Percentiles rank a stretch among this genome's conserved stretches.
phyloP scores from a whole-genome alignment of 2,329 filamentous ascomycete genomes.

The Hymenoscyphus fraxineus region DNA sequence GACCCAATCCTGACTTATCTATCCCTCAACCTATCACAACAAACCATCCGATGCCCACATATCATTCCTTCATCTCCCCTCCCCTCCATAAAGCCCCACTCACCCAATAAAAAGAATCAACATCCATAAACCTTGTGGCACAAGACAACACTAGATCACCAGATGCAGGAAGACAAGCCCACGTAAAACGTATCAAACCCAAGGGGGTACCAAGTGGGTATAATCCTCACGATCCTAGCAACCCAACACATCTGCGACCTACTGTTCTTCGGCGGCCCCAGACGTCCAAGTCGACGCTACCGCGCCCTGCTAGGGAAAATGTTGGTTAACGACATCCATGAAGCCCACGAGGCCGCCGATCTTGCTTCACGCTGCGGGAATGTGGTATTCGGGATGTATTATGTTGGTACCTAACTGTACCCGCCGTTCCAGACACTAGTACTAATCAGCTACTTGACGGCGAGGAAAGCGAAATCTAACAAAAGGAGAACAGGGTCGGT shows the following conservation, averaged over 20 bases:
- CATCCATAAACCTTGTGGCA: not conserved
- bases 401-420: not conserved
- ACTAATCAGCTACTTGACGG: not conserved
- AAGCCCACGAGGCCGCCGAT: not conserved
- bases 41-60: too few species aligned
- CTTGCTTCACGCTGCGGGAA: not conserved
- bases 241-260: not conserved
- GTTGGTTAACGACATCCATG: not conserved
- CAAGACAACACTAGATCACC: not conserved
- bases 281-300: not conserved
- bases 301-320: not conserved
- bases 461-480: not conserved
- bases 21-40: too few species aligned
- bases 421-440: not conserved
- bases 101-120: not conserved
- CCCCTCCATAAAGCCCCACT: too few species aligned
- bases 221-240: not conserved
- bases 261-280: not conserved
- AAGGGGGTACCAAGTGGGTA: not conserved
- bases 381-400: not conserved
- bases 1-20: too few species aligned
- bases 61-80: too few species aligned
- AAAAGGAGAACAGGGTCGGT: not conserved
- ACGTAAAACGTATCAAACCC: not conserved
- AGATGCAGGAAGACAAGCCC: not conserved